phyloP scores from a whole-genome alignment of 1,284 basidiomycete genomes.

The Moniliophthora roreri region DNA sequence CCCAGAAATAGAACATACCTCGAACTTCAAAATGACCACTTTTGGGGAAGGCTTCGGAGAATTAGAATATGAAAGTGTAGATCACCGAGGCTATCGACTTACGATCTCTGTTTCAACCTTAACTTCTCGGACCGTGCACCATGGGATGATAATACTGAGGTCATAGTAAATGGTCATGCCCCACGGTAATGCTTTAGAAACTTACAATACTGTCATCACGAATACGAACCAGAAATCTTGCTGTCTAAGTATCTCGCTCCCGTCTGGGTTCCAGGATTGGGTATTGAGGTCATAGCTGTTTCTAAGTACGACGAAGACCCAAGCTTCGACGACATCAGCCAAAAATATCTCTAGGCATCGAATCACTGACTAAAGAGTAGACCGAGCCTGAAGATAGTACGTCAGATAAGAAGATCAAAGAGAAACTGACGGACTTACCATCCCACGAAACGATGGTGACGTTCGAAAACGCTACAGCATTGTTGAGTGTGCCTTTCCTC shows the following conservation, averaged over 20 bases:
- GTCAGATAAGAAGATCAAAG: slow-evolving; percentile 8
- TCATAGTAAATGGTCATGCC: neutral
- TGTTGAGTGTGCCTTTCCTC: neutral
- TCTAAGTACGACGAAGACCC: slow-evolving; percentile 69
- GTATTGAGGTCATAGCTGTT: slow-evolving; percentile 62
- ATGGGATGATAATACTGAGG: slow-evolving; percentile 66
- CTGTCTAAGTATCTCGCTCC: slow-evolving; percentile 56
- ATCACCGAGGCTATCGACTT: slow-evolving; percentile 23
- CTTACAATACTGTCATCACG: slow-evolving; percentile 73
- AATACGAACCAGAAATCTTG: slow-evolving; percentile 79
- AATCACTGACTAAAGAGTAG: slow-evolving; percentile 48
- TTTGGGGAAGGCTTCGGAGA: slow-evolving; percentile 59
- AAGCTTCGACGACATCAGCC: slow-evolving; percentile 26
- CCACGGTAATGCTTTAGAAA: slow-evolving; percentile 10
- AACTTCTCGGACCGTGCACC: slow-evolving; percentile 74
- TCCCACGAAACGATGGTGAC: slow-evolving; percentile 69
- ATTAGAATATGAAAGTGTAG: neutral
- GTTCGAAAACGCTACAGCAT: slow-evolving; percentile 56
- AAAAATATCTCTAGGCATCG: slow-evolving; percentile 6
- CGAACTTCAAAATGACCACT: slow-evolving; percentile 63
- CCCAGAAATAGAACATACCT: slow-evolving; percentile 20
- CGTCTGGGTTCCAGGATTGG: slow-evolving; percentile 58
- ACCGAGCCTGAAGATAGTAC: slow-evolving; percentile 41
- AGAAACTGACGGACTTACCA: slow-evolving; percentile 43
- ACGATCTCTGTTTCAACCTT: slow-evolving; percentile 75